phyloP scores from a whole-genome alignment of 176 grass and related monocot genomes.

The Rhynchospora breviuscula region DNA sequence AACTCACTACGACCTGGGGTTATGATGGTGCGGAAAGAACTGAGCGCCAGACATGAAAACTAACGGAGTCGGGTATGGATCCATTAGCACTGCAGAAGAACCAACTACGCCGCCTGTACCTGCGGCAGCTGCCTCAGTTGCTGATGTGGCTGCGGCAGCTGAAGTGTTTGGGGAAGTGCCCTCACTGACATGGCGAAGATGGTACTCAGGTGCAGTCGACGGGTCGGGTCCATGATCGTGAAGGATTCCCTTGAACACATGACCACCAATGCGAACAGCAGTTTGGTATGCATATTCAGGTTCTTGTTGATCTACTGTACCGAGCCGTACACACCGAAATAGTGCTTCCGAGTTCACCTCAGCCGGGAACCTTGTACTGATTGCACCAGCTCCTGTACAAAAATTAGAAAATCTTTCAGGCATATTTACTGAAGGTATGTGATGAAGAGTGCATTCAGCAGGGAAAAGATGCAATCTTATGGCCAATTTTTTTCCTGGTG shows the following conservation, averaged over 20 bases:
- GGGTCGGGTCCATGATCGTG: constrained; percentile 64
- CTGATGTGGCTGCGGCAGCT: constrained; percentile 18
- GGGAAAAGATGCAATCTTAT: neutral
- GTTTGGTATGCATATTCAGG: constrained; percentile 85
- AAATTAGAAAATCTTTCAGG: neutral
- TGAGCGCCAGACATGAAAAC: constrained; percentile 44
- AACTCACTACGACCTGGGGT: constrained; percentile 18
- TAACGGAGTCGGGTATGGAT: constrained; percentile 79
- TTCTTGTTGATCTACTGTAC: constrained; percentile 58
- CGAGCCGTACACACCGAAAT: constrained; percentile 76
- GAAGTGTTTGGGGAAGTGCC: constrained; percentile 38
- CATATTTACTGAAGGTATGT: neutral
- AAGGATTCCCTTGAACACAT: constrained; percentile 91
- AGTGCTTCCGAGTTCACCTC: constrained; percentile 83
- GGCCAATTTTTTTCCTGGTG: too few species aligned
- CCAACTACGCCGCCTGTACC: constrained; percentile 25
- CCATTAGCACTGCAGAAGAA: constrained; percentile 76
- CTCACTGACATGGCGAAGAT: constrained; percentile 42
- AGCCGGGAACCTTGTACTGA: constrained; percentile 54
- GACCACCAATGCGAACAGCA: constrained; percentile 74
- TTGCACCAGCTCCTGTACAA: constrained; percentile 32
- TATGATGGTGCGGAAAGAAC: constrained; percentile 38
- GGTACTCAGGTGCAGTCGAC: neutral
- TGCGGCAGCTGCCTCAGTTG: constrained; percentile 16
- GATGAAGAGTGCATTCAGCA: neutral